phyloP scores from a whole-genome alignment of 164 flowering plant species.

The Echeveria elegans region DNA sequence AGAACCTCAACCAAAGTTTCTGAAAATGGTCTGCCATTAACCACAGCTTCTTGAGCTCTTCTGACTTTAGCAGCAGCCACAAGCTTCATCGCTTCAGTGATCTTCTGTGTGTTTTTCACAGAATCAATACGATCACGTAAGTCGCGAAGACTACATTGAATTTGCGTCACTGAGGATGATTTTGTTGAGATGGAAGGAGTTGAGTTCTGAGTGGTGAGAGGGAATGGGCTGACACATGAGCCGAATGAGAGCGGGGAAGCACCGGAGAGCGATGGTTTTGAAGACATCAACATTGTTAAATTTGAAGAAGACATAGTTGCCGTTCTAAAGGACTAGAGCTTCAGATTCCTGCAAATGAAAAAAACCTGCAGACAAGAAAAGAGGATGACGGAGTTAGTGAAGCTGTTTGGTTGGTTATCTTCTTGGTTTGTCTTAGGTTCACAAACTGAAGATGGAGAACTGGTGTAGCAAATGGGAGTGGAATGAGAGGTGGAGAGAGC shows the following conservation, averaged over 20 bases:
- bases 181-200: conserved; percentile 18
- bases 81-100: conserved; percentile 91
- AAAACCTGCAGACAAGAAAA: conserved; percentile 3
- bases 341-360: background rate
- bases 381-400: background rate
- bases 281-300: conserved; percentile 30
- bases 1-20: conserved; percentile 62
- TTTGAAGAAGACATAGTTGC: conserved; percentile 29
- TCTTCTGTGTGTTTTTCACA: conserved; percentile 77
- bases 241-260: conserved; percentile 28
- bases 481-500: conserved; percentile 24
- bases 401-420: background rate
- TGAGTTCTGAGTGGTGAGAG: conserved; percentile 24
- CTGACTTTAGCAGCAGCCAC: conserved; percentile 87
- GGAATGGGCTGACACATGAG: conserved; percentile 29
- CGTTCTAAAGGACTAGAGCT: no score
- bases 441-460: conserved; percentile 11
- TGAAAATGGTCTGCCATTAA: conserved; percentile 71
- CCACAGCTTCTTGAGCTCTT: conserved; percentile 92
- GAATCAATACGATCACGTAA: conserved; percentile 55
- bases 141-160: conserved; percentile 57
- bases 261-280: conserved; percentile 28
- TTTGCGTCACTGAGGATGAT: conserved; percentile 17
- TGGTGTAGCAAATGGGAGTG: conserved; percentile 10
- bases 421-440: conserved; percentile 11